These are phyloP conservation scores for Botryotinia narcissicola DNA, from an alignment of 2,329 filamentous ascomycete genomes.

Conservation along the genomic window DNA sequence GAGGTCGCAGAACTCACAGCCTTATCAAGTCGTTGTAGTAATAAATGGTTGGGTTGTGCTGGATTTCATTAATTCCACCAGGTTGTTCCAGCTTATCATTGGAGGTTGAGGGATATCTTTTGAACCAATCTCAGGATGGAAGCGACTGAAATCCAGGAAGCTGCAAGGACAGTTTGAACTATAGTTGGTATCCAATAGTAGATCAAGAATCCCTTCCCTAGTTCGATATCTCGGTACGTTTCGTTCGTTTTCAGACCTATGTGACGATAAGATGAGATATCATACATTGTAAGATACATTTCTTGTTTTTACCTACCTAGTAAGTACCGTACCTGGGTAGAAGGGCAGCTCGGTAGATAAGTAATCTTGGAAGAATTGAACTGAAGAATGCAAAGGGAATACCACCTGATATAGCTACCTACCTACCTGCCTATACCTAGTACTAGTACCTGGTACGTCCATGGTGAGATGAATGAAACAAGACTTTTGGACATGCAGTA, in stretches of 20 bases:
- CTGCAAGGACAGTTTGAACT: constrained; percentile 24
- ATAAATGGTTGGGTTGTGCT: constrained; percentile 25
- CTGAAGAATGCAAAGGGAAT: not conserved
- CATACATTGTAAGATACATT: not conserved
- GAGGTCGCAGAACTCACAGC: constrained; percentile 24
- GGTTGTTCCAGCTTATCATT: constrained; percentile 24
- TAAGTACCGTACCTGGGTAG: no score
- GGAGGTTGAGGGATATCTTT: constrained; percentile 8
- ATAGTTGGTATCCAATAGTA: constrained; percentile 22
- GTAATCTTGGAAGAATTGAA: not conserved
- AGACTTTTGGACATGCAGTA: not conserved
- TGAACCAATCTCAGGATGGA: constrained; percentile 22
- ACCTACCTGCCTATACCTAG: no score
- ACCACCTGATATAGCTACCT: not conserved
- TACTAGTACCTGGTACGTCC: not conserved
- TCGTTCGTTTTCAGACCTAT: not conserved
- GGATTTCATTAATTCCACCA: not conserved
- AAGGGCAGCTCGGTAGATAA: not conserved
- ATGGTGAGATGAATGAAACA: not conserved
- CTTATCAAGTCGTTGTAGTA: constrained; percentile 25
- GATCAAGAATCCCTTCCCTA: constrained; percentile 21
- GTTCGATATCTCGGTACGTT: not conserved
- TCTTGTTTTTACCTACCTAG: not conserved
- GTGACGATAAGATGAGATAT: not conserved
- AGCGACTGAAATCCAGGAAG: not conserved